phyloP scores from a whole-genome alignment of 2,329 filamentous ascomycete genomes.

The Cytospora paraplurivora region DNA sequence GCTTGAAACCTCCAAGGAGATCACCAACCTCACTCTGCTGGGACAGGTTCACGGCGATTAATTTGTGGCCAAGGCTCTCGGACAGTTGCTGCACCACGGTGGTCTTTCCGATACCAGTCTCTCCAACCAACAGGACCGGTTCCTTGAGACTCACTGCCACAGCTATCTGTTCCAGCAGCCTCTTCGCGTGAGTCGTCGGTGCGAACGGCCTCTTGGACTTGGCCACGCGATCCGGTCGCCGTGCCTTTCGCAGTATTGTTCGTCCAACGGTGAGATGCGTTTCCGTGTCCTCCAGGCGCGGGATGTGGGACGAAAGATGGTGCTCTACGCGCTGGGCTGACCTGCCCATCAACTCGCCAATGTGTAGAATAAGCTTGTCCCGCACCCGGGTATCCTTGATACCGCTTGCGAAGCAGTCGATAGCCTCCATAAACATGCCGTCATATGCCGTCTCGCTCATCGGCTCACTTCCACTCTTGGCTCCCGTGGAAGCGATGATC shows the following conservation, averaged over 20 bases:
- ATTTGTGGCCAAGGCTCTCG: conserved; percentile 77
- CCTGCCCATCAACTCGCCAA: conserved; percentile 86
- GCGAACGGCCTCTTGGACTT: conserved; percentile 74
- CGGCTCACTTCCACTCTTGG: conserved; percentile 67
- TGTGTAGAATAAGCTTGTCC: conserved; percentile 62
- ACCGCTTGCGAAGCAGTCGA: conserved; percentile 89
- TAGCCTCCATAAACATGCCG: conserved; percentile 88
- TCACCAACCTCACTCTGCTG: conserved; percentile 99
- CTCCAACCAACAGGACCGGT: conserved; percentile 90
- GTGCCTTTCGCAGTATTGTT: conserved; percentile 62
- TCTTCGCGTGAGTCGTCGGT: conserved; percentile 80
- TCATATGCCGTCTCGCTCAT: conserved; percentile 73
- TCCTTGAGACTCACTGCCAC: conserved; percentile 83
- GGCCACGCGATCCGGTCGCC: conserved; percentile 49
- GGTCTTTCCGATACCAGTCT: conserved; percentile 98
- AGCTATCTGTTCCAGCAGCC: conserved; percentile 84
- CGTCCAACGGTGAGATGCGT: conserved; percentile 66
- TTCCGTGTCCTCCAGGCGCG: conserved; percentile 65
- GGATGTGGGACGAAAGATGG: conserved; percentile 72
- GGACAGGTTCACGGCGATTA: conserved; percentile 92
- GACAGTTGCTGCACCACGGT: conserved; percentile 94
- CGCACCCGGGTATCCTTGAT: conserved; percentile 67
- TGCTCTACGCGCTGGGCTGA: conserved; percentile 80
- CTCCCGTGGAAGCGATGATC: conserved; percentile 62
- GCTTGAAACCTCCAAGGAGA: conserved; percentile 93